Base-by-base conservation (phyloP, 176 grass and related monocot genomes). In the Metroxylon sagu region DNA sequence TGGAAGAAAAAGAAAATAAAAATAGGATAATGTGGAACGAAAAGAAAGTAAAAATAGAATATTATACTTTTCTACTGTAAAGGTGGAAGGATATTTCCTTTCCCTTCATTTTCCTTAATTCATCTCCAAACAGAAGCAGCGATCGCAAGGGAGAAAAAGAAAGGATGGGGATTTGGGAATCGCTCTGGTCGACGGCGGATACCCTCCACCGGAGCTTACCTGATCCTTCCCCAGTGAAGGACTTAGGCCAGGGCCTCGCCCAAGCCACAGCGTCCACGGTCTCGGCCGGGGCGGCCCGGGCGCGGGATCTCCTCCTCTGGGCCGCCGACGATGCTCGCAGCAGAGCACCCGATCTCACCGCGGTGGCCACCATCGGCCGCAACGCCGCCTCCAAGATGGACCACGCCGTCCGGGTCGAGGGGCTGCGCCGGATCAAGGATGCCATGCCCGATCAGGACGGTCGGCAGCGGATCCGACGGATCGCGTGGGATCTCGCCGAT, bases 121-220 rank as follows among this genome's bases (percentile, higher is more conserved):
- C 21, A 23, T 23, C 21, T 23, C 21, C 21, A 23, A 23, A 23
- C 21, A 0, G 21, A 23, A 23, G 21, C 21, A 31, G 26, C 4
- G 52, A 31, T 48, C 4, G 54, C 7, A 35, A 51, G 23, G 12
- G 12, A 73, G 70, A 26, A 39, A 53, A n/a, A 65, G 15, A 35
- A 21, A 61, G 43, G 49, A 75, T 75, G 73, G 55, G 62, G 29
- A 60, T 76, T 6, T 53, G 62, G 54, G 73, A 68, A 43, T 12
- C 12, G 6, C 16, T 76, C 19, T 14, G 28, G 17, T 52, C 23
- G 16, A 27, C 64, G 30, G 31, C 48, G 10, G 30, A 50, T 43
- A 14, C 10, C 1, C 10, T 43, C 35, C 35, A 43, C 0, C 5
- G 35, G 2, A 43, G 35, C 35, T 12, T 43, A 43, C 35, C 10